A percentile compares a stretch with the other conserved stretches of the same genome.
Conservation (phyloP, 2,329 filamentous ascomycete species). For the Aspergillaceae sp. region DNA sequence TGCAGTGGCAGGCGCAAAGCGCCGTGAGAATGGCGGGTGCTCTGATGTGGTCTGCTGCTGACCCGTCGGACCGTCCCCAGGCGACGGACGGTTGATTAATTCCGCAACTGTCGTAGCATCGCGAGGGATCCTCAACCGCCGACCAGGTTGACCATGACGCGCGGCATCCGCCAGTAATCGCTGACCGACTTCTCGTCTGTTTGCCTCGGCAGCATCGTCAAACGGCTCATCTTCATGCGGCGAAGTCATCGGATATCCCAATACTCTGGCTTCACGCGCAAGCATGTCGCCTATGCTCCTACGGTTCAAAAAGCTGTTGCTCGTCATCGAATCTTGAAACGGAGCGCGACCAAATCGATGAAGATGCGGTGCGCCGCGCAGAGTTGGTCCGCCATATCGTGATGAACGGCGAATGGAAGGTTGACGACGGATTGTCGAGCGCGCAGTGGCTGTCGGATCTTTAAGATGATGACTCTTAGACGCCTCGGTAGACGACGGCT, state of each 20-base stretch:
- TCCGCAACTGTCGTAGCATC: slow-evolving; percentile 23
- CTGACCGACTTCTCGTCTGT: slow-evolving; percentile 26
- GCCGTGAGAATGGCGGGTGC: slow-evolving; percentile 29
- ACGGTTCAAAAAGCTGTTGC: slow-evolving; percentile 3
- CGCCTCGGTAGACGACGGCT: slow-evolving; percentile 41
- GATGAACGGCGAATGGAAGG: slow-evolving; percentile 27
- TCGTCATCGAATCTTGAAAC: background rate
- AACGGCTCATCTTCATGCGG: slow-evolving; percentile 22
- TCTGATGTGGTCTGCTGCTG: slow-evolving; percentile 8
- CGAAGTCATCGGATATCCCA: slow-evolving; percentile 4
- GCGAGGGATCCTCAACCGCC: slow-evolving; percentile 28
- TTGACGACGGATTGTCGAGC: slow-evolving; percentile 52
- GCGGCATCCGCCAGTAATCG: slow-evolving; percentile 26
- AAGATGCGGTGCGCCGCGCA: slow-evolving; percentile 16
- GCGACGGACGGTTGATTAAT: slow-evolving; percentile 14
- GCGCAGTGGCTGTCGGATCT: slow-evolving; percentile 45
- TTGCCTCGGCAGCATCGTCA: slow-evolving; percentile 16
- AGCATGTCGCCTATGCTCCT: slow-evolving; percentile 20
- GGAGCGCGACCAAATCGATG: slow-evolving; percentile 22
- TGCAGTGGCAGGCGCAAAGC: slow-evolving; percentile 37
- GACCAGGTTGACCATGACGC: slow-evolving; percentile 25
- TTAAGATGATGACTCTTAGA: slow-evolving; percentile 38
- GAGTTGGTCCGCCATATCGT: slow-evolving; percentile 18
- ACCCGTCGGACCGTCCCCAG: slow-evolving; percentile 10
- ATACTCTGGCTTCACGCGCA: slow-evolving; percentile 19